Percentiles rank a stretch among this genome's conserved stretches.
phyloP scores from a whole-genome alignment of 192 early-diverging fungal genomes.

The Spinellus fusiger region DNA sequence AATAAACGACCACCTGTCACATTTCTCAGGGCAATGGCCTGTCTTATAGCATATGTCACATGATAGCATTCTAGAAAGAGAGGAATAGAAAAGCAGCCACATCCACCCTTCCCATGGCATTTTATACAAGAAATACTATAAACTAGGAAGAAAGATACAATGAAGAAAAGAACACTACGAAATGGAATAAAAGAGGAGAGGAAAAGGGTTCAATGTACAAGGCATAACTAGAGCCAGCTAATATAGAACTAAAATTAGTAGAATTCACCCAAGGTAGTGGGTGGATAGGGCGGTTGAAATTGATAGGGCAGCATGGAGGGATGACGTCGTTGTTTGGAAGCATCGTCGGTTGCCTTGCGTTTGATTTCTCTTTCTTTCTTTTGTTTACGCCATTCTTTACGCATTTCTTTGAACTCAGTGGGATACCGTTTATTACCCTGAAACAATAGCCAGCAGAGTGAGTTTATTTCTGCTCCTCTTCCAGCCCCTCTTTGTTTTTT shows the following conservation, averaged over 20 bases:
- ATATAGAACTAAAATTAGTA: background rate
- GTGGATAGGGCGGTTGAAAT: background rate
- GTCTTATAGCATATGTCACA: no score
- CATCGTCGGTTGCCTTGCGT: slow-evolving; percentile 30
- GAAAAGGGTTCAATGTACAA: background rate
- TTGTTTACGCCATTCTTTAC: slow-evolving; percentile 50
- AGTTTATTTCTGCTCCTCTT: background rate
- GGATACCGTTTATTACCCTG: slow-evolving; percentile 28
- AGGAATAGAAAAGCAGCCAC: no score
- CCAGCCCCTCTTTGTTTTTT: no score
- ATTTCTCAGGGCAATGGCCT: background rate
- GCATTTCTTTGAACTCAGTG: slow-evolving; percentile 51
- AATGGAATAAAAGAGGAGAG: no score
- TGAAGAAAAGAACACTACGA: no score
- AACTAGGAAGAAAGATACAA: no score
- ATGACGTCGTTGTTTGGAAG: slow-evolving; percentile 14
- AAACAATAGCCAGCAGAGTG: background rate
- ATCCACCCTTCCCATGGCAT: no score
- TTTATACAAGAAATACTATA: no score
- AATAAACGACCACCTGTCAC: background rate
- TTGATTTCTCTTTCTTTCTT: slow-evolving; percentile 45
- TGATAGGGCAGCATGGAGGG: background rate
- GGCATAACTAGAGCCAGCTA: background rate
- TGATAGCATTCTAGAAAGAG: no score
- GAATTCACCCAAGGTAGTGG: background rate